Evolutionary conservation across 1,284 basidiomycete species (phyloP).

Genomic region (Trametes pubescens): DNA sequence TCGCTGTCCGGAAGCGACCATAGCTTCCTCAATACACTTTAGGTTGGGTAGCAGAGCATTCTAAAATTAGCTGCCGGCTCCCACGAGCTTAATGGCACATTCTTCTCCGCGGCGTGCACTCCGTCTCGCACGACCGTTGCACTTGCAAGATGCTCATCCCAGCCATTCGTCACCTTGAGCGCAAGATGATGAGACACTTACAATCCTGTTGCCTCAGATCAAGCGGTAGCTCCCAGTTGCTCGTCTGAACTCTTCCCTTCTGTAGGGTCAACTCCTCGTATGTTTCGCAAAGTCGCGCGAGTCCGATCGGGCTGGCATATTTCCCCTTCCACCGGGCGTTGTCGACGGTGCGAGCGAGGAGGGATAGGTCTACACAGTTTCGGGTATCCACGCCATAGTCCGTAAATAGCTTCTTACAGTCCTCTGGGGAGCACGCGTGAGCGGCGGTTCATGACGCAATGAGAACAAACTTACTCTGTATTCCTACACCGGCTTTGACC

Average conservation of each 20-base stretch:
- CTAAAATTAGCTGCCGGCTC: background rate
- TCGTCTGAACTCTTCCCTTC: slow-evolving; percentile 67
- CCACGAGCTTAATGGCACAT: background rate
- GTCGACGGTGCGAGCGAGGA: slow-evolving; percentile 73
- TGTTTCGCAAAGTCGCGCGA: slow-evolving; percentile 64
- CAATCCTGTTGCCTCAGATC: slow-evolving; percentile 61
- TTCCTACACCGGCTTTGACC: slow-evolving; percentile 73
- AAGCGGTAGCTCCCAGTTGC: slow-evolving; percentile 71
- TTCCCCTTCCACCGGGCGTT: slow-evolving; percentile 72
- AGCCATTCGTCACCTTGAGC: background rate
- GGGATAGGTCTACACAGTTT: slow-evolving; percentile 71
- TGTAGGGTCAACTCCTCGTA: slow-evolving; percentile 60
- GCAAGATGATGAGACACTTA: slow-evolving; percentile 44
- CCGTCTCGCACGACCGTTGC: background rate
- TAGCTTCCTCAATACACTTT: too few relatives aligned
- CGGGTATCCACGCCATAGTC: slow-evolving; percentile 59
- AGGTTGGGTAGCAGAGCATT: background rate
- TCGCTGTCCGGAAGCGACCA: too few relatives aligned
- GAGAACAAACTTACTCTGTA: slow-evolving; percentile 57
- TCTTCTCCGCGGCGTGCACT: background rate
- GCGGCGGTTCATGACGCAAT: background rate
- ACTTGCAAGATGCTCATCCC: background rate
- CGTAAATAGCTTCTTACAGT: slow-evolving; percentile 66
- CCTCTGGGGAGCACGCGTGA: slow-evolving; percentile 51
- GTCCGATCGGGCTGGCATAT: slow-evolving; percentile 62